Base-by-base conservation (phyloP, 1,284 basidiomycete genomes). In the Cryptococcus maquisensis region DNA sequence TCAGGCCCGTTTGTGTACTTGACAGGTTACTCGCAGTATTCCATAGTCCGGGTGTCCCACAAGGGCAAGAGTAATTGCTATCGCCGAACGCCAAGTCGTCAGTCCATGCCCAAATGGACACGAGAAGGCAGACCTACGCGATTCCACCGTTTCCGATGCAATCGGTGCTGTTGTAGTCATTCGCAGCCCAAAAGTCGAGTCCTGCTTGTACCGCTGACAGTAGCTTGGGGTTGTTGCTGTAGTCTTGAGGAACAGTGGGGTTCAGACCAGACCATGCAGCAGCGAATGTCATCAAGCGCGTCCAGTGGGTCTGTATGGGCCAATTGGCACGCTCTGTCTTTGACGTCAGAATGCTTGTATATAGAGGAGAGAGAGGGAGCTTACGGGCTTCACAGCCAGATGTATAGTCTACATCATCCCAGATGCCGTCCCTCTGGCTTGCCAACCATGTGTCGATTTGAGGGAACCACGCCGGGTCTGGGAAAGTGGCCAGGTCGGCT, bases 301-400 rank as follows among this genome's bases (percentile, higher is more conserved):
- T 64, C 84, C 84, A 86, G 65, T 86, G 84, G 4, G 66, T 64
- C 64, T 82, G 78, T 1, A 84, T 84, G 8, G 84, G 84, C 85
- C 85, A 86, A 62, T 84, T 86, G 8, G 84, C 83, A 15, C 79
- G 77, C 58, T 78, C 63, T 64, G 50, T 28, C n/a, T n/a, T 15
- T 24, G 44, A 47, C 42, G 5, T 23, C 16, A 49, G 35, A 16
- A 39, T 20, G 28, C 3, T 35, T 38, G n/a, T n/a, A 24, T 37
- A n/a, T 16, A 24, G 2, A 16, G 15, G 28, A 18, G 15, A 9
- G 23, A 43, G n/a, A 32, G 21, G 7, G 18, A 2, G 60, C 64
- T 57, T 52, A 68, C 64, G 81, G 7, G 82, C 84, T 40, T 63
- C 63, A 63, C 85, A 86, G 3, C 84, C 84, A 7, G 80, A 72